A percentile compares a stretch with the other conserved stretches of the same genome.
phyloP scores from a whole-genome alignment of 2,329 filamentous ascomycete species.

The Scorias spongiosa region DNA sequence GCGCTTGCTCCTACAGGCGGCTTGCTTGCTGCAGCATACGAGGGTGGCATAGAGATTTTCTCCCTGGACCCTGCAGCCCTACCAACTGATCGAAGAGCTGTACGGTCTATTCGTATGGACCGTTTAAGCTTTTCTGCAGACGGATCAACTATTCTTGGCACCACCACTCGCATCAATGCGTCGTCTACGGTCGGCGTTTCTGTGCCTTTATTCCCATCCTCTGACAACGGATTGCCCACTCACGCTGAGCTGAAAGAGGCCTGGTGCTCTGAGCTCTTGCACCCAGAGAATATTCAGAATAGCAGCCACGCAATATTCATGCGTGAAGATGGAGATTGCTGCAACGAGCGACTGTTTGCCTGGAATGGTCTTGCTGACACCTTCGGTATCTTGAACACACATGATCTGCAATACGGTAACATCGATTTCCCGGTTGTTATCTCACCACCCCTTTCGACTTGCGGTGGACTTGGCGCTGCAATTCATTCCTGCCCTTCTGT shows the following conservation, averaged over 20 bases:
- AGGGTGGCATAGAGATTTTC: constrained; percentile 73
- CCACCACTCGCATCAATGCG: constrained; percentile 21
- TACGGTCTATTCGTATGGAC: constrained; percentile 21
- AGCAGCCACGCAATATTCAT: constrained; percentile 23
- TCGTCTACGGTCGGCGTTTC: constrained; percentile 21
- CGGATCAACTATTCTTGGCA: constrained; percentile 21
- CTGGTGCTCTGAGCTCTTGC: constrained; percentile 23
- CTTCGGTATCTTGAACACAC: constrained; percentile 20
- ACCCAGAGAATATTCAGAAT: constrained; percentile 23
- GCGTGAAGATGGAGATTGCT: constrained; percentile 15
- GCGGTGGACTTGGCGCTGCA: constrained; percentile 21
- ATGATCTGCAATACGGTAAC: constrained; percentile 21
- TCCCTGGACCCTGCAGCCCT: constrained; percentile 49
- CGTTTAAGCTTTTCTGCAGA: constrained; percentile 21
- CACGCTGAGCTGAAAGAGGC: constrained; percentile 23
- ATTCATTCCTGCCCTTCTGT: constrained; percentile 21
- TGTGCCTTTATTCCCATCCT: constrained; percentile 20
- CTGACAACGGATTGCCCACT: constrained; percentile 15
- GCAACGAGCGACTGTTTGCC: constrained; percentile 21
- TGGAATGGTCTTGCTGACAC: constrained; percentile 24
- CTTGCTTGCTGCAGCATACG: constrained; percentile 72
- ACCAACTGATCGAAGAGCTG: constrained; percentile 21
- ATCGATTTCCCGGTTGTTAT: constrained; percentile 24
- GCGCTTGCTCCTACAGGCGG: constrained; percentile 66
- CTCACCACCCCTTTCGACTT: constrained; percentile 21